Conservation (phyloP, 75 land plant species). For the Picea glauca region DNA sequence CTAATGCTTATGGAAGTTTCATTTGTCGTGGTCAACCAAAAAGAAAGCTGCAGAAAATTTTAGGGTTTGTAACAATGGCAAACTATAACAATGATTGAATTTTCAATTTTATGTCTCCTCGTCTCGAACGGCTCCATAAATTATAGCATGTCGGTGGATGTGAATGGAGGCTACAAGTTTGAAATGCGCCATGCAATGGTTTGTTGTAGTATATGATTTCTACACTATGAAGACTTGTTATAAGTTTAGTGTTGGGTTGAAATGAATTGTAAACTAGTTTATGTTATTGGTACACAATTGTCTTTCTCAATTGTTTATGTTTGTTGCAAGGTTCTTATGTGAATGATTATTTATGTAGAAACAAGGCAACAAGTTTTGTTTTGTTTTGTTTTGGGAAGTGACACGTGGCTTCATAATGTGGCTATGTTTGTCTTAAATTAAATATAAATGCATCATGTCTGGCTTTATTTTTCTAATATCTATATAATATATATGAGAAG, state of each 20-base stretch:
- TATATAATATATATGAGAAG: background rate
- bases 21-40: no score
- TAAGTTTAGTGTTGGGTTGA: background rate
- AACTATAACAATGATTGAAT: no score
- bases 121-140: no score
- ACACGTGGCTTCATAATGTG: conserved; percentile 11
- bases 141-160: no score
- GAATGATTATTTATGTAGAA: conserved; percentile 12
- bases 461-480: background rate
- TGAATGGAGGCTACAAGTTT: no score
- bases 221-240: background rate
- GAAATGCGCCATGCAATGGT: no score
- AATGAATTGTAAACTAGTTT: background rate
- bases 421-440: conserved; percentile 18
- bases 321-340: conserved; percentile 6
- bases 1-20: no score
- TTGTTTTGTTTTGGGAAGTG: conserved; percentile 19
- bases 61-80: no score
- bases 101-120: no score
- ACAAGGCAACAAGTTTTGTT: conserved; percentile 14
- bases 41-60: no score
- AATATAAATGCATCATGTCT: background rate
- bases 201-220: background rate
- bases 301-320: background rate
- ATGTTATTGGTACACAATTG: background rate